Conservation (phyloP, 2,329 filamentous ascomycete genomes). For the Pleochaeta shiraiana region DNA sequence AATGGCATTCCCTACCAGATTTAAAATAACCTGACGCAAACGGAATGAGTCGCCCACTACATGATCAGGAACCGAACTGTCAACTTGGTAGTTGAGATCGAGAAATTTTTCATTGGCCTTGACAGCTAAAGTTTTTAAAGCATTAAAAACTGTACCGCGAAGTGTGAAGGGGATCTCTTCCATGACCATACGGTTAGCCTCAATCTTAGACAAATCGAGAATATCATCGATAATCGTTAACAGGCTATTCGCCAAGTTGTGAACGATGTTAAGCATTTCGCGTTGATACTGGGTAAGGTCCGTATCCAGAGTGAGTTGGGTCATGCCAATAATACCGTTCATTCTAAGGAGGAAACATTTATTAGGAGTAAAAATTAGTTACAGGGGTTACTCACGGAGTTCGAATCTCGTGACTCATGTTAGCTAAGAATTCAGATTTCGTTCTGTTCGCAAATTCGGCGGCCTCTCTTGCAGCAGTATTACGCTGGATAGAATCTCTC, state of each 20-base stretch:
- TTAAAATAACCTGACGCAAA: constrained; percentile 87
- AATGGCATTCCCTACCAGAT: constrained; percentile 94
- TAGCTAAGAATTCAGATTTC: constrained; percentile 94
- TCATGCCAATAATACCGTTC: constrained; percentile 38
- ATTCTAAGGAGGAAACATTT: neutral
- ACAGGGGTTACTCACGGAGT: constrained; percentile 46
- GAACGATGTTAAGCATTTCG: constrained; percentile 97
- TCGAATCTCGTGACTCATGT: constrained; percentile 97
- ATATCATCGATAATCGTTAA: constrained; percentile 90
- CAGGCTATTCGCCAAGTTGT: constrained; percentile 87
- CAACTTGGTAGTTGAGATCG: constrained; percentile 81
- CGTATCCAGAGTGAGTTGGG: constrained; percentile 84
- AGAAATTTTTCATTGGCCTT: constrained; percentile 93
- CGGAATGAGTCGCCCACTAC: constrained; percentile 95
- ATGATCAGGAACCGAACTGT: constrained; percentile 82
- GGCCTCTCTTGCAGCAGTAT: constrained; percentile 85
- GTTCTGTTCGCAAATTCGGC: constrained; percentile 95
- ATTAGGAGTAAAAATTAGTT: neutral
- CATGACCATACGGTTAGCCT: constrained; percentile 94
- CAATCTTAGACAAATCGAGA: constrained; percentile 57
- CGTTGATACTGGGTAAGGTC: constrained; percentile 87
- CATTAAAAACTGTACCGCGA: constrained; percentile 89
- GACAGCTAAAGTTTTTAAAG: constrained; percentile 87
- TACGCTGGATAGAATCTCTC: constrained; percentile 87
- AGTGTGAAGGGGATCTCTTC: constrained; percentile 95